Evolutionary conservation across 2,329 filamentous ascomycete genomes (phyloP).

Genomic region (Penicillium crustosum): DNA sequence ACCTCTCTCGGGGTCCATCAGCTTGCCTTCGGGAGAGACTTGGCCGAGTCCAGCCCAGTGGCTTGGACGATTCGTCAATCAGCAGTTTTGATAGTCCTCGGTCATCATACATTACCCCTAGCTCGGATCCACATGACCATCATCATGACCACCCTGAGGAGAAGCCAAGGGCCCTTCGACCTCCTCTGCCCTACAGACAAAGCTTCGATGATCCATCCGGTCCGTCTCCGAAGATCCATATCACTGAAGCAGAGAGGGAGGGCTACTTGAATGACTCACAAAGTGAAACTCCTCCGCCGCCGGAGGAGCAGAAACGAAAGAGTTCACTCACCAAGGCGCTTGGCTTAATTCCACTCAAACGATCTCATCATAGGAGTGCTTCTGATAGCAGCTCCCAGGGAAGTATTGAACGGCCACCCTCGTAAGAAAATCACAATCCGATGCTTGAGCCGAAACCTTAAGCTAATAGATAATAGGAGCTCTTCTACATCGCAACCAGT

Average conservation of each 20-base stretch:
- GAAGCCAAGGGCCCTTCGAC: conserved; percentile 15
- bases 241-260: conserved; percentile 28
- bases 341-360: conserved; percentile 8
- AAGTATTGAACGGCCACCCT: conserved; percentile 18
- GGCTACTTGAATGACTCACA: conserved; percentile 18
- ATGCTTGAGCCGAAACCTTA: neutral
- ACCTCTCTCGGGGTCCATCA: conserved; percentile 57
- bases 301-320: conserved; percentile 5
- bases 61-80: conserved; percentile 31
- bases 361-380: conserved; percentile 12
- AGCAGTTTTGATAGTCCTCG: conserved; percentile 33
- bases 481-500: conserved; percentile 20
- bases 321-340: conserved; percentile 14
- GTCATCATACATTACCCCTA: conserved; percentile 21
- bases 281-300: conserved; percentile 20
- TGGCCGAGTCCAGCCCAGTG: conserved; percentile 30
- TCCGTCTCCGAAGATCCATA: conserved; percentile 31
- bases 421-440: conserved; percentile 11
- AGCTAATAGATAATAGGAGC: conserved; percentile 1
- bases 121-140: conserved; percentile 6
- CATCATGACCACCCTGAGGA: neutral
- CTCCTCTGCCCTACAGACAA: conserved; percentile 23
- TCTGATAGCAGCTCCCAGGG: conserved; percentile 21
- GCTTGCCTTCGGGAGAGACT: conserved; percentile 56
- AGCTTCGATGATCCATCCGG: conserved; percentile 23